Percentiles rank a stretch among this genome's conserved stretches.
Conservation (phyloP, 257 asterid species). For the Nicotiana undulata region DNA sequence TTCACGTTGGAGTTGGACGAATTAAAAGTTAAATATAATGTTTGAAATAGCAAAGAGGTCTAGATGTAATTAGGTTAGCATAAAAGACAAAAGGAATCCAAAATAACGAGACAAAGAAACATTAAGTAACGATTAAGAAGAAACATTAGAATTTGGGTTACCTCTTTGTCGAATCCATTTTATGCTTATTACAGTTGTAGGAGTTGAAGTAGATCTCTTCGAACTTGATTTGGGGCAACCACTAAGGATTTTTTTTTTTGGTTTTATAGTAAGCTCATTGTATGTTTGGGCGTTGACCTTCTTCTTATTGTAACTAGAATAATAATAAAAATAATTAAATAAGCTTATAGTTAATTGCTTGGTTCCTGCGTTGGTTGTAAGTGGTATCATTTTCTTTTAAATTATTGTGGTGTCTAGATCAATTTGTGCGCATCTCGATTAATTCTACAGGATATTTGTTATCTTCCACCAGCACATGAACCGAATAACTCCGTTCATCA, state of each 20-base stretch:
- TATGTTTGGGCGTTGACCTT: not conserved
- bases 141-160: not conserved
- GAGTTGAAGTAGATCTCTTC: not conserved
- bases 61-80: not conserved
- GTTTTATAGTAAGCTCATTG: not conserved
- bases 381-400: not conserved
- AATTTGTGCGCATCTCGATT: too few relatives aligned
- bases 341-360: not conserved
- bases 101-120: not conserved
- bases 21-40: not conserved
- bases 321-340: not conserved
- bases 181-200: not conserved
- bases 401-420: too few relatives aligned
- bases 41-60: not conserved
- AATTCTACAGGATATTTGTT: too few relatives aligned
- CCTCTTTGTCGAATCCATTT: constrained; percentile 17
- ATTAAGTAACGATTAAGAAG: not conserved
- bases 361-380: not conserved
- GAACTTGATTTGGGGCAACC: not conserved
- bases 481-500: too few relatives aligned
- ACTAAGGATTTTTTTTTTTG: not conserved
- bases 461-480: too few relatives aligned
- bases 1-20: not conserved
- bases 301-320: not conserved
- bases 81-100: not conserved